Evolutionary conservation across 805 yeast genomes (phyloP), one percentile per base, ranked within the genome.

Genomic region (Candida parachauliodes): DNA sequence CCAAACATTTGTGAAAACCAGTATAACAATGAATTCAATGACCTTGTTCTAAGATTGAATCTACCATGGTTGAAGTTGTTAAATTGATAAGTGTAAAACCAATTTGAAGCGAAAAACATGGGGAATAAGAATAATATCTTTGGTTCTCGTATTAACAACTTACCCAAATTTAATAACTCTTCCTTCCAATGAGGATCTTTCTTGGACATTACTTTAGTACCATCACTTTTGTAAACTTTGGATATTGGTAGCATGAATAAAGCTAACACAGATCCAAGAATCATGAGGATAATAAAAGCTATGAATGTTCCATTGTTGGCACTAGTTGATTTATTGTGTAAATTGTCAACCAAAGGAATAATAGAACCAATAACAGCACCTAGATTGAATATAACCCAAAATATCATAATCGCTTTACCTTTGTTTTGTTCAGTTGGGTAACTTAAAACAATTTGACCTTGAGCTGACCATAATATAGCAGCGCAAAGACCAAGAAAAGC

Each of bases 51-150:
- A 42, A 77, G 55, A 48, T 72, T 76, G 59, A 79, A 79, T 34
- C 72, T 60, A 15, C 72, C 74, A 28, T 72, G 74, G 51, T 78
- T 78, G 56, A 71, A 65, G 41, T 73, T 77, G 53, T 77, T 76
- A 50, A 74, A 77, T 57, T 79, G 82, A 56, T 79, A 79, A 32
- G 83, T 74, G 65, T 77, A 77, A 62, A 77, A 79, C 79, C 79
- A 79, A 62, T 79, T 79, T 25, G 83, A 75, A 20, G 80, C 68
- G 46, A 75, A 72, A 54, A 78, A 79, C 74, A 76, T 69, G 30
- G 84, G 84, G 67, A 79, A 72, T 53, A 44, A 28, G 18, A 72
- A 54, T 33, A 70, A 50, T 36, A 78, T 71, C 52, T 58, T 62
- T 33, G 75, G 75, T 47, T 71, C 72, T 17, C 43, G 45, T 37